Evolutionary conservation across 345 rosid species (phyloP), one percentile per base, ranked within the genome.

Genomic region (Populus pruinosa): DNA sequence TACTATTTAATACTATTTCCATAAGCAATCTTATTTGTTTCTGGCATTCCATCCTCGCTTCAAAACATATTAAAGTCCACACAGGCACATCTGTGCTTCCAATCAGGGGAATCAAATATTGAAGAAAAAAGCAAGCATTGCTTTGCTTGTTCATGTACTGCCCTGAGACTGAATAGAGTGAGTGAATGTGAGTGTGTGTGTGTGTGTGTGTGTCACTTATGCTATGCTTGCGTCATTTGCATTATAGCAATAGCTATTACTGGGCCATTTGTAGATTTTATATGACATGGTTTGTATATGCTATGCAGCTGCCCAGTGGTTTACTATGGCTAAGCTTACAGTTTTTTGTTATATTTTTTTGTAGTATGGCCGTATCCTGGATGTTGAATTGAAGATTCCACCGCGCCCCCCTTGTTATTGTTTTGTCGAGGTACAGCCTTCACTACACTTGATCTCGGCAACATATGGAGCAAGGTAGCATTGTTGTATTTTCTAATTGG

Each of bases 331-430:
- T 23, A 23, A 23, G 16, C 64, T 59, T 3, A 10, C 64, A 59
- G 14, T 10, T 59, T 9, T 56, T 59, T 23, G 64, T 59, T 59
- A 23, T 59, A 27, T 29, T 1, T 74, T n/a, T 39, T 20, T 85
- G 75, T 77, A 93, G 98, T 92, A 93, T 85, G 98, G 98, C 47
- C 64, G 64, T 23, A 10, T 59, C 64, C 27, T 59, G 27, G 64
- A 59, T 59, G 64, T 59, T 61, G 97, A 96, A 75, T 83, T 96
- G 93, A 96, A 94, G 90, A 87, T 94, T 80, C 98, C 97, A 2
- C 97, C 93, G 68, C 95, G 94, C 14, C 98, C 99, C 80, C 99
- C 99, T 25, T 87, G 97, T 78, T 96, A 93, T 83, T 92, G 92
- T 83, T 96, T 96, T 85, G 97, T 96, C 25, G 99, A 96, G 97